phyloP scores from a whole-genome alignment of 345 rosid species.

The Acer saccharum region DNA sequence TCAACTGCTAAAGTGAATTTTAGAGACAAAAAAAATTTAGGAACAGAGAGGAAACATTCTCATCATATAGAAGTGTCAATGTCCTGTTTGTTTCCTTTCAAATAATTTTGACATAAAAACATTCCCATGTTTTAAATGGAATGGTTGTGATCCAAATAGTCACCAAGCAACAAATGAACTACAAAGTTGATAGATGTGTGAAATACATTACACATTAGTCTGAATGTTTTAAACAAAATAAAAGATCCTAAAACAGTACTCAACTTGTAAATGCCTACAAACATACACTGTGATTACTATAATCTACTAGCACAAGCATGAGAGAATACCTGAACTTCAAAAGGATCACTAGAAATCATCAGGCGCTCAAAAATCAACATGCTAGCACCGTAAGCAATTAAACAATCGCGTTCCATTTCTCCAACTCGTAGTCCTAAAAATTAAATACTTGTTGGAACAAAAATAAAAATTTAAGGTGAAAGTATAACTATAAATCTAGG shows the following conservation, averaged over 20 bases:
- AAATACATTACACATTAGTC: neutral
- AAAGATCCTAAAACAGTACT: neutral
- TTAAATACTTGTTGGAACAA: neutral
- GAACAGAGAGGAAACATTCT: neutral
- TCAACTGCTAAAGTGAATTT: too few species aligned
- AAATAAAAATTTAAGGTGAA: constrained; percentile 4
- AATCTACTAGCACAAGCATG: constrained; percentile 6
- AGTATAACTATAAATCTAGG: constrained; percentile 15
- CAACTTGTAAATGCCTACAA: neutral
- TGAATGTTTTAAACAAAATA: neutral
- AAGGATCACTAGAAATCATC: constrained; percentile 95
- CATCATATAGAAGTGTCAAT: neutral
- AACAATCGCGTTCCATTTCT: constrained; percentile 97
- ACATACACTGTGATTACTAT: neutral
- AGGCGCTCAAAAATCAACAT: constrained; percentile 86
- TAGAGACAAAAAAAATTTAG: neutral
- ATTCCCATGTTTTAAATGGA: neutral
- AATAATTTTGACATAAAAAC: neutral
- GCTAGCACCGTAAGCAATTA: constrained; percentile 97
- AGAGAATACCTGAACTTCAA: constrained; percentile 77
- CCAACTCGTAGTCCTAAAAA: constrained; percentile 91
- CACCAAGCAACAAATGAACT: neutral
- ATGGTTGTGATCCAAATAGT: neutral
- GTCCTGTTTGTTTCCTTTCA: neutral
- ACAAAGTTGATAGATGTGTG: neutral